Conservation (phyloP, 768 basidiomycete species). For the Trametes meyenii region DNA sequence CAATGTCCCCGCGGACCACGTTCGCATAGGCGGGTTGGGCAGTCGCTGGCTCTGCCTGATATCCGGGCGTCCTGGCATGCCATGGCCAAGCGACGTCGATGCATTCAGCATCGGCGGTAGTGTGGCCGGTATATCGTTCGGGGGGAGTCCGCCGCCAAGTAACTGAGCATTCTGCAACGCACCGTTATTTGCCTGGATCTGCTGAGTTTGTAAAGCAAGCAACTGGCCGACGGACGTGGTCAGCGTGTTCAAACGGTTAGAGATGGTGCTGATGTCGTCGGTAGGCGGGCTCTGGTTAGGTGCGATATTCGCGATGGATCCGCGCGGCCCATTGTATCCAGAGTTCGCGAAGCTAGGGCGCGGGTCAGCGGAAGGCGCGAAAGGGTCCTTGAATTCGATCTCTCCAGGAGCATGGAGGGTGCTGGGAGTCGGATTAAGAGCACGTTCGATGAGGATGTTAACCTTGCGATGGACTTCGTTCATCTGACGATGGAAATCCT, state of each 20-base stretch:
- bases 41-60: conserved; percentile 59
- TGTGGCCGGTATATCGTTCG: conserved; percentile 38
- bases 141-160: conserved; percentile 38
- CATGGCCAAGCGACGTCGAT: conserved; percentile 52
- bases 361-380: conserved; percentile 49
- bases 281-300: conserved; percentile 68
- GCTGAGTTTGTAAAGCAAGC: conserved; percentile 77
- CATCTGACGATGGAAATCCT: conserved; percentile 76
- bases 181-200: conserved; percentile 50
- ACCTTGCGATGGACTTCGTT: conserved; percentile 78
- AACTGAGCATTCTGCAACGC: conserved; percentile 27
- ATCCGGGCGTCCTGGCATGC: conserved; percentile 67
- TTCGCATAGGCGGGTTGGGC: conserved; percentile 73
- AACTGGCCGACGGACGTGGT: conserved; percentile 87
- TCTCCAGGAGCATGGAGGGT: conserved; percentile 17
- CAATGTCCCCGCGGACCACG: conserved; percentile 83
- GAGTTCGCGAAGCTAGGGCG: conserved; percentile 18
- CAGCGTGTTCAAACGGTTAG: conserved; percentile 76
- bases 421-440: conserved; percentile 33
- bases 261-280: conserved; percentile 77
- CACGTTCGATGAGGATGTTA: conserved; percentile 71
- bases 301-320: conserved; percentile 67
- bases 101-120: conserved; percentile 17
- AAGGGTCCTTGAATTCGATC: conserved; percentile 86
- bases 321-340: conserved; percentile 51